Evolutionary conservation across 2,329 filamentous ascomycete genomes (phyloP), one percentile per base, ranked within the genome.

Genomic region (Ophioceras dolichostomum): DNA sequence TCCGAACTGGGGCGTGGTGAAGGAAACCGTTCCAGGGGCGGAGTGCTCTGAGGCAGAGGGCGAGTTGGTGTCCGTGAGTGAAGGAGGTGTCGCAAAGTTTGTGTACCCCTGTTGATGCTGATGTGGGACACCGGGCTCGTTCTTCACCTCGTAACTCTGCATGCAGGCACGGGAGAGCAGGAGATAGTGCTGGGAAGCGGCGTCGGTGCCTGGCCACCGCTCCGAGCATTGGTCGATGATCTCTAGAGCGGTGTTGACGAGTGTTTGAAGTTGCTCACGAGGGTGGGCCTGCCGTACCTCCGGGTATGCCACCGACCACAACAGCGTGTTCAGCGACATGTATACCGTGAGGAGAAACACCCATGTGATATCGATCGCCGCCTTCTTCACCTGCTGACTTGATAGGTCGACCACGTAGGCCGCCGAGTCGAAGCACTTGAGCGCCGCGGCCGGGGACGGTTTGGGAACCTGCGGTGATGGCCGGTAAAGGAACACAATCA

Each of bases 401-500:
- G 87, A 81, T 53, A 89, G 76, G 45, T 79, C 71, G 48, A 95
- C 84, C 52, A 94, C 88, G 57, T 77, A 84, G 10, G 79, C 70
- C 33, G 85, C 79, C 29, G 85, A 87, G 32, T 91, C 79, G 51
- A 83, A 95, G 54, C 88, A 96, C 47, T 77, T 79, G 22, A 73
- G 63, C 1, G 89, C 89, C 1, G 88, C 86, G n/a, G 71, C 62
- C 7, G 80, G 57, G 0, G 86, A 88, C 0, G 91, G 91, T 43
- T 83, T 79, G 0, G 89, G 84, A 3, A 96, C 77, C 55, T 96
- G 91, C 1, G 91, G 91, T 1, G 86, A 94, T 1, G 91, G 91
- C 3, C 91, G 75, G 55, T 86, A 91, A 45, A 96, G 70, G 47
- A 88, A 83, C 32, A 94, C 76, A 17, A 93, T 67, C 76, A 95